Conservation (phyloP, 2,329 filamentous ascomycete genomes). For the Parastagonospora nodorum region DNA sequence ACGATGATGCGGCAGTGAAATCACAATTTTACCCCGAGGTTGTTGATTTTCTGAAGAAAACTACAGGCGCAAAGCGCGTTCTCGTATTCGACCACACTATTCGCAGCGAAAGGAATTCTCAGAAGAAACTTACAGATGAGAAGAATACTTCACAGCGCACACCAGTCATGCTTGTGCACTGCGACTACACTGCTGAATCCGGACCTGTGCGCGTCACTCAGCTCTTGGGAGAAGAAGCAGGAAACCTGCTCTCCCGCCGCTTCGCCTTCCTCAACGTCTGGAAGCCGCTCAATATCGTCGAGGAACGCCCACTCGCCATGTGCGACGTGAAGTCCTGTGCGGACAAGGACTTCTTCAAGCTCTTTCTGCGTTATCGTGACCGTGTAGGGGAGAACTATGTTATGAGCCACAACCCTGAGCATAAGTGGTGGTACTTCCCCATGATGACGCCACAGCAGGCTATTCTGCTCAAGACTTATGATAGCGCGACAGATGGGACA, state of each 20-base stretch:
- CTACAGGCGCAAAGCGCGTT: conserved; percentile 50
- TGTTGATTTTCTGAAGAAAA: conserved; percentile 53
- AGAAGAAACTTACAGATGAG: conserved; percentile 43
- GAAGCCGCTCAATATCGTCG: conserved; percentile 52
- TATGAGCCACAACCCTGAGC: conserved; percentile 38
- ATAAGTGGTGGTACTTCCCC: conserved; percentile 51
- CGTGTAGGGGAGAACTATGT: conserved; percentile 50
- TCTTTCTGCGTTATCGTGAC: conserved; percentile 47
- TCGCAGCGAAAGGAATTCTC: conserved; percentile 44
- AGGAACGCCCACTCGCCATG: conserved; percentile 50
- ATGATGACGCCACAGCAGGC: conserved; percentile 44
- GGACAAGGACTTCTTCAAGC: conserved; percentile 49
- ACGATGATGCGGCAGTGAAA: conserved; percentile 50
- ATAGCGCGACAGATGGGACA: conserved; percentile 36
- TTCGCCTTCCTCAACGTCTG: conserved; percentile 59
- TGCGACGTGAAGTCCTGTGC: conserved; percentile 46
- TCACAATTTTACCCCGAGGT: conserved; percentile 54
- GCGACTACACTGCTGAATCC: conserved; percentile 56
- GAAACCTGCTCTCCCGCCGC: conserved; percentile 50
- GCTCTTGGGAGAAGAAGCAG: conserved; percentile 52
- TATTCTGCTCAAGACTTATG: conserved; percentile 50
- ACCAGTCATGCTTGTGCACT: conserved; percentile 58
- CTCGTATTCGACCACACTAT: conserved; percentile 60
- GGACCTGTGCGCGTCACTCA: conserved; percentile 50
- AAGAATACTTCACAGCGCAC: conserved; percentile 46